Evolutionary conservation across 495 filamentous ascomycete species (phyloP).

Genomic region (Penicillium waksmanii): DNA sequence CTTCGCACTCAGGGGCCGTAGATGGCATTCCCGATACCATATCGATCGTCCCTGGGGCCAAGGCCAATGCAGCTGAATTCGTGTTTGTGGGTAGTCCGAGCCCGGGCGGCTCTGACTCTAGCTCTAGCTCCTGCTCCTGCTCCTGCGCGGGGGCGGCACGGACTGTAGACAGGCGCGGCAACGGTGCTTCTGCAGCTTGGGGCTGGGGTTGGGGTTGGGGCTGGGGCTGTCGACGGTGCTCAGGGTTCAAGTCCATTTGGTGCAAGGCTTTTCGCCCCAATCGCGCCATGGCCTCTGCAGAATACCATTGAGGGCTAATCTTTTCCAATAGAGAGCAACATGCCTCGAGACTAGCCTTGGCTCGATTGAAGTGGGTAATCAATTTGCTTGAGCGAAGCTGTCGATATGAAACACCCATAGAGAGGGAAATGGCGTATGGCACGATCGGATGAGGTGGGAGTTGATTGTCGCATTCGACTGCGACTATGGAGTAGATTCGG

Average conservation of each 20-base stretch:
- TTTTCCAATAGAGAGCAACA: slow-evolving; percentile 60
- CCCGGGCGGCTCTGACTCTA: background rate
- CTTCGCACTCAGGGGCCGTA: background rate
- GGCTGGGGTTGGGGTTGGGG: slow-evolving; percentile 5
- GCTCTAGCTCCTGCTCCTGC: background rate
- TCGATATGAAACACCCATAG: slow-evolving; percentile 70
- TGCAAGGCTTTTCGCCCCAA: slow-evolving; percentile 50
- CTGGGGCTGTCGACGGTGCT: slow-evolving; percentile 4
- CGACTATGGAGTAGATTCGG: slow-evolving; percentile 64
- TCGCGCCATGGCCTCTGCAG: slow-evolving; percentile 63
- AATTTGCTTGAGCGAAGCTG: slow-evolving; percentile 69
- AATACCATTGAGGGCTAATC: slow-evolving; percentile 62
- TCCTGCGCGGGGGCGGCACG: background rate
- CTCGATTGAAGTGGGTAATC: slow-evolving; percentile 64
- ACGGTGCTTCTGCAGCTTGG: background rate
- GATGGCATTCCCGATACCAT: slow-evolving; percentile 3
- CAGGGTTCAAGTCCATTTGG: slow-evolving; percentile 34
- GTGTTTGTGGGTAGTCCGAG: background rate
- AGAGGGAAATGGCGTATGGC: slow-evolving; percentile 68
- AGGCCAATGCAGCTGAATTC: background rate
- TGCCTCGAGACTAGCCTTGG: slow-evolving; percentile 60
- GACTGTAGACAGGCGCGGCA: background rate
- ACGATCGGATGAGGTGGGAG: slow-evolving; percentile 66
- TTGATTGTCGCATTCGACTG: slow-evolving; percentile 53
- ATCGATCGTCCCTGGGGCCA: background rate